Evolutionary conservation across 768 basidiomycete genomes (phyloP).

Genomic region (Wakefieldia striispora): DNA sequence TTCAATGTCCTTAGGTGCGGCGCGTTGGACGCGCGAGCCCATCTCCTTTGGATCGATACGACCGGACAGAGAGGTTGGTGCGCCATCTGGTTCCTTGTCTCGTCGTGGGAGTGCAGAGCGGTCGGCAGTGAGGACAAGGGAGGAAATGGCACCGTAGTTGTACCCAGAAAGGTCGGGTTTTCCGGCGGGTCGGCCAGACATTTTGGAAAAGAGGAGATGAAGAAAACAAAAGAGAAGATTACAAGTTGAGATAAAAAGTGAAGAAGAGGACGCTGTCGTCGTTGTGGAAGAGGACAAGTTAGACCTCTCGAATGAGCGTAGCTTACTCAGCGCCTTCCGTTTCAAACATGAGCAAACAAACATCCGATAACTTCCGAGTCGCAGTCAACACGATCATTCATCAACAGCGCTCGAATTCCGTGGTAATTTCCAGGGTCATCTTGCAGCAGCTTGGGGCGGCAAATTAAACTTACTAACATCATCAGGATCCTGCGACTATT

Average conservation of each 20-base stretch:
- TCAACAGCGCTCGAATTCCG: too few relatives aligned
- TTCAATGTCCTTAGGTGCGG: conserved; percentile 82
- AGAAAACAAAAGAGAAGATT: neutral
- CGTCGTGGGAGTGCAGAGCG: conserved; percentile 75
- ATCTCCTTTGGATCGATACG: conserved; percentile 88
- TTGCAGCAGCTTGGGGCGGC: too few relatives aligned
- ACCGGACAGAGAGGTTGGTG: conserved; percentile 89
- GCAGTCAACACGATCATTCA: too few relatives aligned
- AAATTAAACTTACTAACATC: too few relatives aligned
- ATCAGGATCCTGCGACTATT: too few relatives aligned
- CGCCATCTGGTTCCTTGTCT: conserved; percentile 96
- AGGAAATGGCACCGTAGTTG: conserved; percentile 96
- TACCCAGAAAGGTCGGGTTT: conserved; percentile 86
- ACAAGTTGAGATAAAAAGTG: too few relatives aligned
- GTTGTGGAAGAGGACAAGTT: neutral
- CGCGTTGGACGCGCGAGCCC: conserved; percentile 85
- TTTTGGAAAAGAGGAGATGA: conserved; percentile 15
- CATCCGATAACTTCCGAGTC: too few relatives aligned
- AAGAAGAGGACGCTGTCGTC: neutral
- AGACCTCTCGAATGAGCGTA: neutral
- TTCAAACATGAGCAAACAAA: conserved; percentile 23
- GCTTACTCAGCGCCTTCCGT: conserved; percentile 17
- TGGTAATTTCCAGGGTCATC: too few relatives aligned
- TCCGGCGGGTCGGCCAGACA: conserved; percentile 41
- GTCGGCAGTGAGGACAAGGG: conserved; percentile 92